Percentiles rank a stretch among this genome's conserved stretches.
These are phyloP conservation scores for Aspergillus steynii DNA, from an alignment of 495 filamentous ascomycete genomes.

Conservation along the genomic window DNA sequence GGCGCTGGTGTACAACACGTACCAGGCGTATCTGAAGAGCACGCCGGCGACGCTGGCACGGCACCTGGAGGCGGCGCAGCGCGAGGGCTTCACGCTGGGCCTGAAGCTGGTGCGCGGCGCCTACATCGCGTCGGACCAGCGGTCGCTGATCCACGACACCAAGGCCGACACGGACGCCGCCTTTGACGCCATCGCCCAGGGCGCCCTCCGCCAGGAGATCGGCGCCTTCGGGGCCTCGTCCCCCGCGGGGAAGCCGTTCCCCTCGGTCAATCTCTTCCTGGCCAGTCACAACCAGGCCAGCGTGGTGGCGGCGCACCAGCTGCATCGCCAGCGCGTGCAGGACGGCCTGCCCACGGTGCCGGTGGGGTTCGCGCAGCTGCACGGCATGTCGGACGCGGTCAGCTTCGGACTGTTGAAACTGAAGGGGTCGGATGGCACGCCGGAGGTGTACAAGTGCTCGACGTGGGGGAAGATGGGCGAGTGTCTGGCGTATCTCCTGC, in stretches of 20 bases:
- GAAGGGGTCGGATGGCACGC: conserved; percentile 40
- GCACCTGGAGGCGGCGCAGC: conserved; percentile 61
- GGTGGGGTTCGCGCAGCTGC: conserved; percentile 61
- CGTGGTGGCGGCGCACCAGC: conserved; percentile 32
- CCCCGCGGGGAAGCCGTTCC: conserved; percentile 23
- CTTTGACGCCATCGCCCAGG: conserved; percentile 58
- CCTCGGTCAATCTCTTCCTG: conserved; percentile 40
- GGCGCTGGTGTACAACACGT: conserved; percentile 67
- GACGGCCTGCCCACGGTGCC: conserved; percentile 35
- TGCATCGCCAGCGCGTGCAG: conserved; percentile 32
- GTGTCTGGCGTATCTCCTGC: conserved; percentile 85
- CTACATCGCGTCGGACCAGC: conserved; percentile 76
- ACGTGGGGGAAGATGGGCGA: conserved; percentile 84
- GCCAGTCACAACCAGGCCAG: conserved; percentile 43
- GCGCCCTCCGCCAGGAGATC: conserved; percentile 33
- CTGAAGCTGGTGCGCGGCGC: conserved; percentile 89
- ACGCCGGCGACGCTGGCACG: conserved; percentile 57
- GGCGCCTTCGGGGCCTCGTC: conserved; percentile 47
- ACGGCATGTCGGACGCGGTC: conserved; percentile 93
- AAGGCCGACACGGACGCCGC: conserved; percentile 70
- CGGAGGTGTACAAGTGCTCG: conserved; percentile 76
- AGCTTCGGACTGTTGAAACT: conserved; percentile 68
- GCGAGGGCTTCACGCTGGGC: conserved; percentile 72
- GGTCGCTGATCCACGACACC: conserved; percentile 70
- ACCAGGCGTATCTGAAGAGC: conserved; percentile 80